These are phyloP conservation scores for Cnidoscolus chayamansa DNA, from an alignment of 441 rosid species.

Conservation along the genomic window DNA sequence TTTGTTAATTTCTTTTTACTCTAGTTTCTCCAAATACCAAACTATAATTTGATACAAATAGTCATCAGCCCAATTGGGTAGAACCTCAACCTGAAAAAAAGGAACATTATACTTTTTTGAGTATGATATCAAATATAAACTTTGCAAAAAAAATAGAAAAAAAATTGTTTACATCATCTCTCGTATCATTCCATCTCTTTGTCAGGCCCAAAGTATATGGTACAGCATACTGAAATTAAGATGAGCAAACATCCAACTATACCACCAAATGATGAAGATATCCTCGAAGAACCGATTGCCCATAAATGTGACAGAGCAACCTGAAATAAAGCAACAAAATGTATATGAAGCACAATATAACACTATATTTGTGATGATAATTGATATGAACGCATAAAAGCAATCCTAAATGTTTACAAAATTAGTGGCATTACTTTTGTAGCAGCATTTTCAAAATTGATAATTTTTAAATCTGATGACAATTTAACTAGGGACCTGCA, in stretches of 20 bases:
- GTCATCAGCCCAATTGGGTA: too few species aligned
- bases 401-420: neutral
- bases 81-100: too few species aligned
- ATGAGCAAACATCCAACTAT: constrained; percentile 68
- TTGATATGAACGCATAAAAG: neutral
- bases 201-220: constrained; percentile 63
- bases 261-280: constrained; percentile 50
- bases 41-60: too few species aligned
- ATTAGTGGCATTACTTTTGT: too few species aligned
- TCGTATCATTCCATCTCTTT: constrained; percentile 41
- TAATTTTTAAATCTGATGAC: neutral
- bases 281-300: constrained; percentile 39
- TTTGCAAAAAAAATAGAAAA: neutral
- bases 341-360: neutral
- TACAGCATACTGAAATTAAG: constrained; percentile 56
- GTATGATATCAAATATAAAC: too few species aligned
- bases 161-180: neutral
- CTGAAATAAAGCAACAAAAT: constrained; percentile 31
- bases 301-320: constrained; percentile 59
- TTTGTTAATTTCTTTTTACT: too few species aligned
- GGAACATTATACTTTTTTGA: too few species aligned
- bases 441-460: too few species aligned
- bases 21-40: too few species aligned
- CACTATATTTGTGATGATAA: neutral
- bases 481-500: neutral